phyloP scores from a whole-genome alignment of 2,329 filamentous ascomycete species.

The Fusarium oxysporum region DNA sequence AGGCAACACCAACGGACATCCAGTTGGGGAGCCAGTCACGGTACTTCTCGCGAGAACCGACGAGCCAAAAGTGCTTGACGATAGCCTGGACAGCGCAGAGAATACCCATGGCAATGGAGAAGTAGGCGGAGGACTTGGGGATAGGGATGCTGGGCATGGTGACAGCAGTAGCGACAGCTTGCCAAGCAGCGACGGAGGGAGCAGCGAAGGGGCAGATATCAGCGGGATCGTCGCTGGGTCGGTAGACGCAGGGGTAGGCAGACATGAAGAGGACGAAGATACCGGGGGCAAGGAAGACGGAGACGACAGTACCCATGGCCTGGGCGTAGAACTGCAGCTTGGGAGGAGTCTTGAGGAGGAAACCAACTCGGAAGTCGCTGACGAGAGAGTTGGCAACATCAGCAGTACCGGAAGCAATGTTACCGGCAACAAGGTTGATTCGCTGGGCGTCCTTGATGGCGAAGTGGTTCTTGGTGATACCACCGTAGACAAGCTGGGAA shows the following conservation, averaged over 20 bases:
- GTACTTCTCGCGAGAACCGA: conserved; percentile 64
- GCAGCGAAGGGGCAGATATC: conserved; percentile 67
- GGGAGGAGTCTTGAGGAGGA: conserved; percentile 73
- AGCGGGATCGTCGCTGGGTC: conserved; percentile 53
- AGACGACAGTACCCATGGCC: conserved; percentile 69
- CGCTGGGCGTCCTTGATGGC: conserved; percentile 64
- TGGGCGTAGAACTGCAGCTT: conserved; percentile 76
- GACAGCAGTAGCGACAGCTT: conserved; percentile 71
- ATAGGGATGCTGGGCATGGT: conserved; percentile 68
- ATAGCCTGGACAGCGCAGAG: conserved; percentile 64
- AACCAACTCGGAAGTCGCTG: conserved; percentile 75
- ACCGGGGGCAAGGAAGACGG: conserved; percentile 74
- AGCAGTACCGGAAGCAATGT: conserved; percentile 66
- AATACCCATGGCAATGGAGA: conserved; percentile 65
- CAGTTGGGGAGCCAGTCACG: conserved; percentile 70
- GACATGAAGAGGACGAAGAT: conserved; percentile 76
- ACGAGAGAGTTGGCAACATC: conserved; percentile 66
- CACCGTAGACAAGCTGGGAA: conserved; percentile 75
- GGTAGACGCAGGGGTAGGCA: conserved; percentile 76
- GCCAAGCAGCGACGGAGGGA: conserved; percentile 74
- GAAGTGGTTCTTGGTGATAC: conserved; percentile 68
- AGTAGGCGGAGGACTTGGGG: conserved; percentile 65
- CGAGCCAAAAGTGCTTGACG: conserved; percentile 65
- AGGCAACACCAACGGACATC: conserved; percentile 71
- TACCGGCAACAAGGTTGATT: conserved; percentile 74